These are phyloP conservation scores for Fraxinus paxiana DNA, from an alignment of 305 asterid genomes.

Conservation along the genomic window DNA sequence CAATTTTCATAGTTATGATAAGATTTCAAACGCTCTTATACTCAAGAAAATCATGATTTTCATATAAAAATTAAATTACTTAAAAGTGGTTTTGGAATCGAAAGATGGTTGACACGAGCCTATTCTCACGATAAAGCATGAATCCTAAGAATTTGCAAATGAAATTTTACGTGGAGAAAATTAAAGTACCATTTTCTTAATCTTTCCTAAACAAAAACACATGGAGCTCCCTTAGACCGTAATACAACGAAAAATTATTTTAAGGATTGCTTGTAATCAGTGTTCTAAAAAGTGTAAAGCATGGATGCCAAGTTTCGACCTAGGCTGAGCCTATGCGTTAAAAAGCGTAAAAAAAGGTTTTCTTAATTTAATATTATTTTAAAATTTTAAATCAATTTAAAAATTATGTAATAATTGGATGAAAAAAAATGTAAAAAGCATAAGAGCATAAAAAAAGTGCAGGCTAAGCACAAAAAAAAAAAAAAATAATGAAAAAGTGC, in stretches of 20 bases:
- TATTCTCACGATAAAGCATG: not conserved
- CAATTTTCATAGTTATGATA: not conserved
- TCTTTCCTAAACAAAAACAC: slow-evolving; percentile 28
- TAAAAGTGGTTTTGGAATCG: not conserved
- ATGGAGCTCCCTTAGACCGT: slow-evolving; percentile 34
- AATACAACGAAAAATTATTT: slow-evolving; percentile 15
- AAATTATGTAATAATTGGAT: no score
- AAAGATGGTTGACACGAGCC: not conserved
- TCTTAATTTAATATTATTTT: no score
- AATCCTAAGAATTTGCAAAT: slow-evolving; percentile 25
- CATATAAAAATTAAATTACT: not conserved
- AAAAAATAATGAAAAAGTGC: no score
- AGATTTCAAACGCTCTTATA: not conserved
- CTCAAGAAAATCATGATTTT: not conserved
- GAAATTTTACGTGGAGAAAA: slow-evolving; percentile 1
- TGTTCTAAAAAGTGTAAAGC: no score
- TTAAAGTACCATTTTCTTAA: not conserved
- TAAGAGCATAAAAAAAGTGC: no score
- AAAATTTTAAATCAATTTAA: no score
- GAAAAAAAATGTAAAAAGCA: no score
- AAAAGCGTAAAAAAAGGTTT: no score
- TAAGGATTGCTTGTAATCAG: slow-evolving; percentile 16
- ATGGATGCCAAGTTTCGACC: no score
- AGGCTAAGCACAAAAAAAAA: no score
- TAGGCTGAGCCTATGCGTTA: no score